phyloP scores from a whole-genome alignment of 176 grass and related monocot species.

The Triticum urartu region DNA sequence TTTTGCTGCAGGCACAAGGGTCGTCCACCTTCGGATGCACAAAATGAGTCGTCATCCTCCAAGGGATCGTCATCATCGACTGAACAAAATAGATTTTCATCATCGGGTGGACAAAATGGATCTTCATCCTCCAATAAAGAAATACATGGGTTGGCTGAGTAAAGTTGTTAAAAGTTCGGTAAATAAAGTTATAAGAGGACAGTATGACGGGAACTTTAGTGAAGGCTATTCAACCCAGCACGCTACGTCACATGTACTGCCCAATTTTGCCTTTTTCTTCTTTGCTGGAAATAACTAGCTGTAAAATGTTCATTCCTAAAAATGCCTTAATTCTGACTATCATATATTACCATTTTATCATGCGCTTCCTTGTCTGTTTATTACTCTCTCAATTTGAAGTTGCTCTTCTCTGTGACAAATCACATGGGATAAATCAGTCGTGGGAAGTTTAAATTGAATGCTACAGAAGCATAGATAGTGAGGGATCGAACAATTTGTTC shows the following conservation, averaged over 20 bases:
- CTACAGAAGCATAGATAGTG: not conserved
- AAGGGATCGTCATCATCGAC: not conserved
- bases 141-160: conserved; percentile 72
- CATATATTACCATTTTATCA: not conserved
- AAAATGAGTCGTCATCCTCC: conserved; percentile 2
- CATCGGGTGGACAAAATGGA: conserved; percentile 8
- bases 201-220: conserved; percentile 49
- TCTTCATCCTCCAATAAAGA: not conserved
- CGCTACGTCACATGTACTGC: conserved; percentile 43
- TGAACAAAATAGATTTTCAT: too few species aligned
- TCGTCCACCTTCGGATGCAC: not conserved
- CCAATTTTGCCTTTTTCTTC: not conserved
- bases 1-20: conserved; percentile 30
- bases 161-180: conserved; percentile 72
- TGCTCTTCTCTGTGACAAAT: conserved; percentile 9
- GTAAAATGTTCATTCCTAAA: not conserved
- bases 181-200: conserved; percentile 66
- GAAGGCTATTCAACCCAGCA: conserved; percentile 40
- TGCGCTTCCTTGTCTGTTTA: not conserved
- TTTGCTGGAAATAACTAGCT: not conserved
- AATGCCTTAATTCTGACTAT: not conserved
- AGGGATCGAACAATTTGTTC: not conserved
- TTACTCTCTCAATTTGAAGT: conserved; percentile 21
- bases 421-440: not conserved
- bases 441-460: not conserved